Evolutionary conservation across 1,284 basidiomycete species (phyloP).

Genomic region (Trichosporon coremiiforme): DNA sequence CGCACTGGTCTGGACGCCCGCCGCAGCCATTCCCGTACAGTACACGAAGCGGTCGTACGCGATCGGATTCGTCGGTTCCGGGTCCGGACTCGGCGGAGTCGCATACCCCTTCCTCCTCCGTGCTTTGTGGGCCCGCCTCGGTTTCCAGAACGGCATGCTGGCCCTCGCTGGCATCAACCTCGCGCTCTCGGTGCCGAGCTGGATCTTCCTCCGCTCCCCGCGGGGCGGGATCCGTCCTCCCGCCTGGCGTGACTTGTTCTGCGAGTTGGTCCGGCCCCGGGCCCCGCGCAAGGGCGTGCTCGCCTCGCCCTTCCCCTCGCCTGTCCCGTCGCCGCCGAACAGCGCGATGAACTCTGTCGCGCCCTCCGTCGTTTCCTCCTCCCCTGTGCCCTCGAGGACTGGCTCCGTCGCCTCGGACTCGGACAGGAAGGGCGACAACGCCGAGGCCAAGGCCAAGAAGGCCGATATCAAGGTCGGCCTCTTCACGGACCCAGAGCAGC

Average conservation of each 20-base stretch:
- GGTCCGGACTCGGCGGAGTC: slow-evolving; percentile 50
- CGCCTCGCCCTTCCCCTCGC: not conserved
- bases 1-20: slow-evolving; percentile 46
- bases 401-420: not conserved
- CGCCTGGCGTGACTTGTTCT: not conserved
- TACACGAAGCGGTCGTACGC: slow-evolving; percentile 50
- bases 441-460: not conserved
- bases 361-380: not conserved
- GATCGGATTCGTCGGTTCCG: slow-evolving; percentile 51
- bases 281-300: not conserved
- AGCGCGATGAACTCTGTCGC: not conserved
- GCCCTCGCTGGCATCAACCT: slow-evolving; percentile 34
- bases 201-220: slow-evolving; percentile 32
- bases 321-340: too few relatives aligned
- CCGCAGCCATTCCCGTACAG: slow-evolving; percentile 48
- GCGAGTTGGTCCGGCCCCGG: slow-evolving; percentile 20
- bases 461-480: slow-evolving; percentile 25
- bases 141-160: slow-evolving; percentile 33
- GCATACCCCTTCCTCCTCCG: slow-evolving; percentile 51
- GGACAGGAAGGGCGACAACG: not conserved
- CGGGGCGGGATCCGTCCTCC: not conserved
- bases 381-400: not conserved
- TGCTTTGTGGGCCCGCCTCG: not conserved
- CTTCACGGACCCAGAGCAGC: slow-evolving; percentile 5
- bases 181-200: slow-evolving; percentile 33